Percentiles rank a stretch among this genome's conserved stretches.
phyloP scores from a whole-genome alignment of 257 asterid genomes.

The Solanum bulbocastanum region DNA sequence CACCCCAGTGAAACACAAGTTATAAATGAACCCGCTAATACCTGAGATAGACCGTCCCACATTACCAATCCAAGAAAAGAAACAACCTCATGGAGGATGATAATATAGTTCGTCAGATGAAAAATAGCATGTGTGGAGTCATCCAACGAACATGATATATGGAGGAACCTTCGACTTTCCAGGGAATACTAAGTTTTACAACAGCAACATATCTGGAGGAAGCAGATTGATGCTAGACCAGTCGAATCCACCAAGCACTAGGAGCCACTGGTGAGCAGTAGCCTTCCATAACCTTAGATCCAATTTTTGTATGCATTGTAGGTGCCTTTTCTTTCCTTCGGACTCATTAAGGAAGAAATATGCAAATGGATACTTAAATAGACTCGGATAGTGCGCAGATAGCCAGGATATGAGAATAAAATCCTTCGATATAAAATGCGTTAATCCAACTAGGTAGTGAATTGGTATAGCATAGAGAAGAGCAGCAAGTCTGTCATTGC shows the following conservation, averaged over 20 bases:
- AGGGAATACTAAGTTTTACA: background rate
- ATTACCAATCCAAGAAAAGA: background rate
- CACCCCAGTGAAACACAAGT: background rate
- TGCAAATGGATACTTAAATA: no score
- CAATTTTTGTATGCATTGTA: no score
- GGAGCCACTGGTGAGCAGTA: background rate
- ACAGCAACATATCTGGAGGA: background rate
- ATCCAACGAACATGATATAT: background rate
- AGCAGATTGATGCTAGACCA: background rate
- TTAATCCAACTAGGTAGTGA: no score
- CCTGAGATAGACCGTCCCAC: background rate
- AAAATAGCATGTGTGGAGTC: background rate
- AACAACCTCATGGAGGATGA: background rate
- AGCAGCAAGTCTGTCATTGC: no score
- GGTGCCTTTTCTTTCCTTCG: no score
- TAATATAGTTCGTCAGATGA: background rate
- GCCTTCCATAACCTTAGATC: no score
- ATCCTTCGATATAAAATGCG: no score
- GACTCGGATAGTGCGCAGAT: no score
- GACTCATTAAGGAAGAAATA: no score
- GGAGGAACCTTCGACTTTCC: background rate
- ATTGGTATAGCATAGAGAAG: no score
- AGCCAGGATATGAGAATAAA: no score
- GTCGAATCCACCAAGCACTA: background rate
- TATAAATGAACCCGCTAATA: background rate